Percentiles rank a stretch among this genome's conserved stretches.
These are phyloP conservation scores for Boletus bicolor DNA, from an alignment of 768 basidiomycete genomes.

Conservation along the genomic window DNA sequence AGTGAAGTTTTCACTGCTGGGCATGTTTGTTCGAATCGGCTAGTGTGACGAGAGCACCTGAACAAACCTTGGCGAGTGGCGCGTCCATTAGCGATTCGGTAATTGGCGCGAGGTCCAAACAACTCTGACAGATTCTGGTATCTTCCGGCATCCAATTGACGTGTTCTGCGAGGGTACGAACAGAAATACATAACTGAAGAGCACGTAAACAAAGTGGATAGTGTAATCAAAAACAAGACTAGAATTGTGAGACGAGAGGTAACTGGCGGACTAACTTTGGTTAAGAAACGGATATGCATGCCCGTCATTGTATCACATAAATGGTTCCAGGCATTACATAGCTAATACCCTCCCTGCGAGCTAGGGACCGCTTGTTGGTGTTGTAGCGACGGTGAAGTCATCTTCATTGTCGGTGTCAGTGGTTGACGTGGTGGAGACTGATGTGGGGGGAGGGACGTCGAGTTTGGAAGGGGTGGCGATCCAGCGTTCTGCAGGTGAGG, in stretches of 20 bases:
- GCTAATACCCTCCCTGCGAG: slow-evolving; percentile 52
- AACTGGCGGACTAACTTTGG: slow-evolving; percentile 7
- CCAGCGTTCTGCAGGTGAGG: slow-evolving; percentile 47
- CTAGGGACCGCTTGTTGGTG: slow-evolving; percentile 52
- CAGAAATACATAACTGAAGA: slow-evolving; percentile 36
- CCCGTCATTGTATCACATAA: slow-evolving; percentile 11
- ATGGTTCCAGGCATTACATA: slow-evolving; percentile 9
- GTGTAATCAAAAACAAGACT: slow-evolving; percentile 33
- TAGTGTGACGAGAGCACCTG: slow-evolving; percentile 15
- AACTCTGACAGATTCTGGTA: not conserved
- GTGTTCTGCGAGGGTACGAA: slow-evolving; percentile 27
- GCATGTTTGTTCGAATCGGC: slow-evolving; percentile 22
- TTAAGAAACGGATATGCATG: slow-evolving; percentile 12
- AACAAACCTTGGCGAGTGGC: not conserved
- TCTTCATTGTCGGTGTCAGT: slow-evolving; percentile 49
- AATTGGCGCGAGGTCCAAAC: not conserved
- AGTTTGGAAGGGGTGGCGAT: slow-evolving; percentile 45
- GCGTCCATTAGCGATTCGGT: not conserved
- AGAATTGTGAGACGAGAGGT: slow-evolving; percentile 20
- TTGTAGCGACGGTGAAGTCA: slow-evolving; percentile 54
- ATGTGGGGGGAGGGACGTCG: slow-evolving; percentile 34
- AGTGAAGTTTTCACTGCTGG: not conserved
- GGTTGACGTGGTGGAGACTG: slow-evolving; percentile 51
- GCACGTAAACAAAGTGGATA: slow-evolving; percentile 37
- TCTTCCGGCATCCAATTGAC: slow-evolving; percentile 19